phyloP scores from a whole-genome alignment of 176 grass and related monocot genomes.

The Secale cereale region DNA sequence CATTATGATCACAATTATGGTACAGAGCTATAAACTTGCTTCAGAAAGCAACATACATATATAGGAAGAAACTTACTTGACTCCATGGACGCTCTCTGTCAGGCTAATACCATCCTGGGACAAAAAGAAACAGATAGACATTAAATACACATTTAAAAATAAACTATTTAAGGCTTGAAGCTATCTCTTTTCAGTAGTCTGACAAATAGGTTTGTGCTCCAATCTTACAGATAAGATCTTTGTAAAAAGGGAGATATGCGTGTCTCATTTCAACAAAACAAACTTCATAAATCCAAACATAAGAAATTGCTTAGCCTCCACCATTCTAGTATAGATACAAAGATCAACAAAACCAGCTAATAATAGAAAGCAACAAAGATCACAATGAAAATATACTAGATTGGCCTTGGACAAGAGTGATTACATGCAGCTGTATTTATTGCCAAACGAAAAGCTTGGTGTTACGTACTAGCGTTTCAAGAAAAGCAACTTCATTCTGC shows the following conservation, averaged over 20 bases:
- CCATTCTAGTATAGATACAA: not conserved
- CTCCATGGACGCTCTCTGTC: slow-evolving; percentile 56
- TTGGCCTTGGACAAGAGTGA: not conserved
- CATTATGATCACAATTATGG: too few species aligned
- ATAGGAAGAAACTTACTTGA: slow-evolving; percentile 56
- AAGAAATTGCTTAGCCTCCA: slow-evolving; percentile 6
- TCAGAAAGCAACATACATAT: slow-evolving; percentile 1
- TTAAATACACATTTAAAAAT: slow-evolving; percentile 3
- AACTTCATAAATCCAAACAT: not conserved
- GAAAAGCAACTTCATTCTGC: not conserved
- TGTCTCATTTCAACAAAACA: slow-evolving; percentile 2
- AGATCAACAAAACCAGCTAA: not conserved
- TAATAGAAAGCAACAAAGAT: not conserved
- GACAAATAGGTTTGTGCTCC: slow-evolving; percentile 1
- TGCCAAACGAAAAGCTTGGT: not conserved
- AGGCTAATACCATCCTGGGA: slow-evolving; percentile 87
- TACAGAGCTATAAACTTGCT: not conserved
- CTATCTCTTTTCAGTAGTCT: not conserved
- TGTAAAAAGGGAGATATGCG: not conserved
- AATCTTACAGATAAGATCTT: not conserved
- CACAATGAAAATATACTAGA: not conserved
- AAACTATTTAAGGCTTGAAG: slow-evolving; percentile 13
- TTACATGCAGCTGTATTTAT: not conserved
- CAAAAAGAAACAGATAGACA: slow-evolving; percentile 32
- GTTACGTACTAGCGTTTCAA: not conserved